A percentile compares a stretch with the other conserved stretches of the same genome.
Conservation (phyloP, 1,284 basidiomycete genomes). For the Rhodotorula sp. region DNA sequence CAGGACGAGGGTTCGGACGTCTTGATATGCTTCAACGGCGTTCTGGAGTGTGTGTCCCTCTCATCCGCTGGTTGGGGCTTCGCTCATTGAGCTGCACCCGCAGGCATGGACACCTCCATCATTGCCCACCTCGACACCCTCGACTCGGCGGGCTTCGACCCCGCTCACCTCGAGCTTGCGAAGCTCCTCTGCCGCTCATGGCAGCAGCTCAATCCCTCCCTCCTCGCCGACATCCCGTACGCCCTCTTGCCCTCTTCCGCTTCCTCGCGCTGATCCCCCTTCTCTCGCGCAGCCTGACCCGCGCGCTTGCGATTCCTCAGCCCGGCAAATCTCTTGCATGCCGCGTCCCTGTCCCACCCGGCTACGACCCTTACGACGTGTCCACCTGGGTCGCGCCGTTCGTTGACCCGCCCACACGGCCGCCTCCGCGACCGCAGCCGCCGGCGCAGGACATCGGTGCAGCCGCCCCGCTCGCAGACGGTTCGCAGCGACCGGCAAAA, state of each 20-base stretch:
- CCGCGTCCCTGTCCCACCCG: not conserved
- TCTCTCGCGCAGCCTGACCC: not conserved
- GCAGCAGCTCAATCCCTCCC: not conserved
- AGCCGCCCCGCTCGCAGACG: no score
- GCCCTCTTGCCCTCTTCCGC: not conserved
- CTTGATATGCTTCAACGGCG: no score
- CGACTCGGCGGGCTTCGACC: not conserved
- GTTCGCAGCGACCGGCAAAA: no score
- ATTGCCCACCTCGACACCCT: not conserved
- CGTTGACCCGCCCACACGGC: not conserved
- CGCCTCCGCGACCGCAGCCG: not conserved
- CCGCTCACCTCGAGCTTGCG: not conserved
- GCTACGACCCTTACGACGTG: not conserved
- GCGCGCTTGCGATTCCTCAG: not conserved
- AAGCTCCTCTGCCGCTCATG: not conserved
- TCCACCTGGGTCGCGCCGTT: conserved; percentile 6
- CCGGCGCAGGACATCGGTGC: not conserved
- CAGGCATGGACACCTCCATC: not conserved
- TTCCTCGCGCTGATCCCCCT: no score
- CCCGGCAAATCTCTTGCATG: not conserved
- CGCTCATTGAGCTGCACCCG: not conserved
- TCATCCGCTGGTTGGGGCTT: no score
- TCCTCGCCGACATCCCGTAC: conserved; percentile 4
- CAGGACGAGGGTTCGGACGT: no score
- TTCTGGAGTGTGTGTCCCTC: no score